phyloP scores from a whole-genome alignment of 805 yeast genomes.

The Debaryomyces hansenii region DNA sequence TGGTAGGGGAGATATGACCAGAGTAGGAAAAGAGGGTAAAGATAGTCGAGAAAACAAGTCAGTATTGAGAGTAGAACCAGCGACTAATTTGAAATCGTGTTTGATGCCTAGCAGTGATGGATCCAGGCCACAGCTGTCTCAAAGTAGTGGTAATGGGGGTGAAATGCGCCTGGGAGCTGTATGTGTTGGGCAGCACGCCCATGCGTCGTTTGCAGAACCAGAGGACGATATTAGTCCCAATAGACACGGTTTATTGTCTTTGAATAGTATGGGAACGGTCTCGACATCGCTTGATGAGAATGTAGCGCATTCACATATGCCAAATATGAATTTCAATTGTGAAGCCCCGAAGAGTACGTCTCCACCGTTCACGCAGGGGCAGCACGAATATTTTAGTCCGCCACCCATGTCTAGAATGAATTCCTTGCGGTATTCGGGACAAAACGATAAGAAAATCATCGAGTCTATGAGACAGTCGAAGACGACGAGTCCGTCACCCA shows the following conservation, averaged over 20 bases:
- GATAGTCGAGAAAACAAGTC: not conserved
- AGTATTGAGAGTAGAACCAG: constrained; percentile 11
- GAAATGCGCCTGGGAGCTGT: not conserved
- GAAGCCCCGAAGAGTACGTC: constrained; percentile 3
- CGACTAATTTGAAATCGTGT: constrained; percentile 19
- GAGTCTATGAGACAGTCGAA: constrained; percentile 10
- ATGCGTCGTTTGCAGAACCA: not conserved
- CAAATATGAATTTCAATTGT: constrained; percentile 3
- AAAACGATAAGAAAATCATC: constrained; percentile 10
- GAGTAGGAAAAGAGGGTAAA: not conserved
- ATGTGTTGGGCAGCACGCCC: not conserved
- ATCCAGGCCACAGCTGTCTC: too few species aligned
- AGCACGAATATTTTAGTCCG: not conserved
- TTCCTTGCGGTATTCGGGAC: constrained; percentile 9
- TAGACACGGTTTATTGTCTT: constrained; percentile 15
- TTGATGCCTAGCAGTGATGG: constrained; percentile 4
- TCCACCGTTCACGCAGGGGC: not conserved
- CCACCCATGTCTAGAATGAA: constrained; percentile 5
- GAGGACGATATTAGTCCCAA: constrained; percentile 18
- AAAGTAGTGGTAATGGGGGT: not conserved
- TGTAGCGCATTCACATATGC: constrained; percentile 2
- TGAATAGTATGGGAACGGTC: constrained; percentile 2
- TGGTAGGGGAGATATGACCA: not conserved
- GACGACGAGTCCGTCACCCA: not conserved
- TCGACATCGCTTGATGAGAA: constrained; percentile 3